Base-by-base conservation (phyloP, 2,329 filamentous ascomycete species). In the Stachybotrys echinatus region DNA sequence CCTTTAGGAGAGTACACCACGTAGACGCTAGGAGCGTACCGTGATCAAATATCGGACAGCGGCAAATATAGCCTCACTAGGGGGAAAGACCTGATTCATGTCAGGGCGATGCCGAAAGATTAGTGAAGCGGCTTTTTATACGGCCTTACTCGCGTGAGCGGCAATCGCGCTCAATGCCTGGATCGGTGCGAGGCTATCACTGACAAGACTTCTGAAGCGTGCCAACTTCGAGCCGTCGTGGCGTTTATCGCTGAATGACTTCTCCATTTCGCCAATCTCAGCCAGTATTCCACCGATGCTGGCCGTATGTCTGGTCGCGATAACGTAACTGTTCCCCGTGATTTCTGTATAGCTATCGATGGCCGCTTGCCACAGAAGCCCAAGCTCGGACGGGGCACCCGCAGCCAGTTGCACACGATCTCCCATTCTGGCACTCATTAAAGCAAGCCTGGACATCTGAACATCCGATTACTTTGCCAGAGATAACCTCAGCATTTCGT, bases 61-160 rank as follows among this genome's bases (percentile, higher is more conserved):
- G n/a, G 45, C 50, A 27, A 52, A 52, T 43, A 52, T 52, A 45
- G 47, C 47, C 39, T 52, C 50, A 40, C 47, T 47, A 1, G 50
- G 50, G 12, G 50, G 50, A 34, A 49, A 52, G 19, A 49, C 39
- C 50, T 52, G 23, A 40, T 14, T 19, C 23, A 21, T 6, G 23
- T 49, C n/a, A 49, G 20, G 20, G 20, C 19, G 31, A 10, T 14
- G 12, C 39, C 18, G 18, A 49, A 31, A 43, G 19, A 42, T 18
- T 38, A 44, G 19, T 22, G 23, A 17, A 23, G 14, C 23, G 22
- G 44, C 21, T 19, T 50, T 18, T 42, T 44, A 34, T 52, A 45
- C 50, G 14, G 44, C 48, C 42, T 52, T 52, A 23, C 42, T 49
- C 23, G 50, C 50, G 5, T 52, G 50, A 14, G 50, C 46, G 19